phyloP scores from a whole-genome alignment of 208 protist genomes.

The Acanthamoeba rhysodes region DNA sequence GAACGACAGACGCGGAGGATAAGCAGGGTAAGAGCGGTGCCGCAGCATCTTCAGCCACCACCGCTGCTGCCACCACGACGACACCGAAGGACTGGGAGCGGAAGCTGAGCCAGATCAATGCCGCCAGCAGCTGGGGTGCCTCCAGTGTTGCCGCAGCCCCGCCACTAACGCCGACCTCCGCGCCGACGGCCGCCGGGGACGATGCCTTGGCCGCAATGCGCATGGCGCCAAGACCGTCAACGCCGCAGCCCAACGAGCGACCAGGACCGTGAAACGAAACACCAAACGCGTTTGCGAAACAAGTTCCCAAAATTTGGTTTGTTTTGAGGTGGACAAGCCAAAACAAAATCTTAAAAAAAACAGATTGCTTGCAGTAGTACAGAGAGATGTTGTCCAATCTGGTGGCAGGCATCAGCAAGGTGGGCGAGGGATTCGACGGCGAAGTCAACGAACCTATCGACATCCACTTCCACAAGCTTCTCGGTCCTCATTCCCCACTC shows the following conservation, averaged over 20 bases:
- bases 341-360: too few relatives aligned
- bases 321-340: too few relatives aligned
- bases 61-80: background rate
- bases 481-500: background rate
- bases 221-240: too few relatives aligned
- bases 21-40: background rate
- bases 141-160: background rate
- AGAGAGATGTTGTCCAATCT: conserved; percentile 46
- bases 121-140: background rate
- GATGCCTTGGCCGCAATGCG: too few relatives aligned
- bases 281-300: too few relatives aligned
- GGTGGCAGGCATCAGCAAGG: conserved; percentile 24
- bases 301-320: too few relatives aligned
- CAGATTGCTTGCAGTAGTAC: background rate
- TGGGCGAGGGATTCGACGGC: conserved; percentile 53
- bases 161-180: too few relatives aligned
- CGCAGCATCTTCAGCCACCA: background rate
- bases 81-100: conserved; percentile 30
- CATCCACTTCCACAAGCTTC: conserved; percentile 66
- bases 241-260: too few relatives aligned
- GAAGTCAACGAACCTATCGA: conserved; percentile 57
- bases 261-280: too few relatives aligned
- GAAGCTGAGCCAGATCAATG: conserved; percentile 15
- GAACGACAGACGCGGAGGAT: background rate
- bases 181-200: too few relatives aligned